Conservation (phyloP, 129 eudicot species). For the Silybum marianum region DNA sequence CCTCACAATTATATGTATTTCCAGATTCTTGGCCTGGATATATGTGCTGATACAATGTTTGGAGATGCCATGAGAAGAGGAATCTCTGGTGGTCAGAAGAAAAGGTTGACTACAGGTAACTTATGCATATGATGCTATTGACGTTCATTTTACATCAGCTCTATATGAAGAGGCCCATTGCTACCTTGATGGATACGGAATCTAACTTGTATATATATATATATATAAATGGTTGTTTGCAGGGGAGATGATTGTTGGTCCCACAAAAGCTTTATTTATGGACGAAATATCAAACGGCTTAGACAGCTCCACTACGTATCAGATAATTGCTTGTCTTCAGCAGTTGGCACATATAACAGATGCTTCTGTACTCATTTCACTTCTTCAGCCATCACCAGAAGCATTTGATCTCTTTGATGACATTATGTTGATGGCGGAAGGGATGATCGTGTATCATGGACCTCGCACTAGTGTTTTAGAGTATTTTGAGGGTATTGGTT, state of each 20-base stretch:
- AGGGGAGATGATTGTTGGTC: conserved; percentile 96
- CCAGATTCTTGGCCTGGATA: conserved; percentile 93
- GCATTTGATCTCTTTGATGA: conserved; percentile 87
- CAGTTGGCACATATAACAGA: conserved; percentile 77
- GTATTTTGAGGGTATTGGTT: conserved; percentile 68
- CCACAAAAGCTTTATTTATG: conserved; percentile 78
- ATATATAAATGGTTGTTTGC: conserved; percentile 15
- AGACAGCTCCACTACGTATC: conserved; percentile 92
- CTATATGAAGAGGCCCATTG: not conserved
- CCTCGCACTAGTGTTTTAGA: conserved; percentile 54
- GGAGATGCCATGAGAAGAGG: conserved; percentile 94
- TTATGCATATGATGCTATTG: not conserved
- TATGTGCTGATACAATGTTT: conserved; percentile 75
- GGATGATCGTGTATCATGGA: conserved; percentile 82
- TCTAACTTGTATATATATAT: no score
- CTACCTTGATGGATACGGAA: no score
- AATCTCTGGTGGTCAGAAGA: conserved; percentile 93
- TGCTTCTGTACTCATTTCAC: conserved; percentile 73
- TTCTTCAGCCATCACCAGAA: conserved; percentile 97
- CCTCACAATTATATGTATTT: not conserved
- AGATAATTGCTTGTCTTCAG: conserved; percentile 73
- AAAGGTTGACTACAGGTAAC: conserved; percentile 84
- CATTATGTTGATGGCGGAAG: conserved; percentile 79
- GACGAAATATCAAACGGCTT: conserved; percentile 92
- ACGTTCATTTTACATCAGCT: not conserved